phyloP scores from a whole-genome alignment of 169 alveolate species.

The Plasmodium relictum region DNA sequence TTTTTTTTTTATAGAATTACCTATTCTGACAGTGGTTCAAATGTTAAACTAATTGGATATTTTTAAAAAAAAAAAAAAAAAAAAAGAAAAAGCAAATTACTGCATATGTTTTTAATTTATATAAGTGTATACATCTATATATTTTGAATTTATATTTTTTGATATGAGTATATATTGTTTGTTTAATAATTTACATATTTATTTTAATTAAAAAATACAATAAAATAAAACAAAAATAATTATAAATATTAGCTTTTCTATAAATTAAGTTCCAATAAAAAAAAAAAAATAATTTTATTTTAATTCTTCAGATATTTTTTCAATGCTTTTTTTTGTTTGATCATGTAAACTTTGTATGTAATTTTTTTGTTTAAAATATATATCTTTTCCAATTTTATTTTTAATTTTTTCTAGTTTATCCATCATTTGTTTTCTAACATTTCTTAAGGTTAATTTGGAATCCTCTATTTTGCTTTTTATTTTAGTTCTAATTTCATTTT shows the following conservation, averaged over 20 bases:
- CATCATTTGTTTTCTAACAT: conserved; percentile 43
- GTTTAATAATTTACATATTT: too few relatives aligned
- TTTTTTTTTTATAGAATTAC: conserved; percentile 24
- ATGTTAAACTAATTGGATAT: conserved; percentile 47
- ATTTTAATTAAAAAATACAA: too few relatives aligned
- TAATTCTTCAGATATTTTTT: conserved; percentile 21
- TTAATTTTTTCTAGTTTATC: conserved; percentile 38
- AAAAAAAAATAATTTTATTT: neutral
- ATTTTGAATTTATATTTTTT: too few relatives aligned
- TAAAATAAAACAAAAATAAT: too few relatives aligned
- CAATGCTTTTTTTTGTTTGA: conserved; percentile 45
- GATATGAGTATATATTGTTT: too few relatives aligned
- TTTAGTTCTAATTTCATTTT: conserved; percentile 57
- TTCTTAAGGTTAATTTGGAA: conserved; percentile 40
- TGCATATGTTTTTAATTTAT: too few relatives aligned
- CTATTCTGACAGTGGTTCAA: conserved; percentile 8
- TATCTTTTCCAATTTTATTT: conserved; percentile 44
- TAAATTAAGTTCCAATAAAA: too few relatives aligned
- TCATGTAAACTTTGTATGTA: conserved; percentile 67
- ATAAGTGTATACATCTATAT: too few relatives aligned
- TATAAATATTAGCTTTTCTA: too few relatives aligned
- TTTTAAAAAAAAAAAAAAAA: conserved; percentile 6
- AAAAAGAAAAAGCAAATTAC: too few relatives aligned
- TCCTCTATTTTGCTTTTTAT: conserved; percentile 51
- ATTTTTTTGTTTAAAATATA: conserved; percentile 36